These are phyloP conservation scores for Dryas integrifolia DNA, from an alignment of 331 rosid genomes.

Conservation along the genomic window DNA sequence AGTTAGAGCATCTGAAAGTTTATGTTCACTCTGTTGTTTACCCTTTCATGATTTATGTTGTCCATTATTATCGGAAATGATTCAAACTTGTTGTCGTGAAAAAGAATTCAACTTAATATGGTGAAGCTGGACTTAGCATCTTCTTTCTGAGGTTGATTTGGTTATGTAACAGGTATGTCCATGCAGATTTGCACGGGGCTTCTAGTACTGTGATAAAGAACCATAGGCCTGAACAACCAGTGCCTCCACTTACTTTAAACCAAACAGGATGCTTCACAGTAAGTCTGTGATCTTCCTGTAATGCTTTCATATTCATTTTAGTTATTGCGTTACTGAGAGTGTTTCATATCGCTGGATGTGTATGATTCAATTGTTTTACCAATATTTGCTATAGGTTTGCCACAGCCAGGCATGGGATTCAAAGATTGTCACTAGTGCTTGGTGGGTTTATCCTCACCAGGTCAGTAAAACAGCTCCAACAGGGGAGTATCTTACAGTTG, in stretches of 20 bases:
- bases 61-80: background rate
- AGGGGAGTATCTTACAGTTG: conserved; percentile 96
- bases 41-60: background rate
- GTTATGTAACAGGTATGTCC: conserved; percentile 68
- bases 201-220: conserved; percentile 90
- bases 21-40: background rate
- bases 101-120: background rate
- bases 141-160: conserved; percentile 36
- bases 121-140: conserved; percentile 12
- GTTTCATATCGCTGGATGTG: conserved; percentile 22
- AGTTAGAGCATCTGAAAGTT: background rate
- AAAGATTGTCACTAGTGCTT: conserved; percentile 96
- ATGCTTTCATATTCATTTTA: conserved; percentile 20
- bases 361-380: conserved; percentile 12
- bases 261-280: conserved; percentile 99
- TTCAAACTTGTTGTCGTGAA: background rate
- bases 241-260: conserved; percentile 88
- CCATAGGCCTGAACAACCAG: conserved; percentile 82
- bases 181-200: conserved; percentile 98
- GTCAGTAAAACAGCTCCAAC: conserved; percentile 99
- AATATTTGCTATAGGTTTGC: conserved; percentile 68
- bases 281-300: conserved; percentile 33
- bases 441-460: conserved; percentile 99
- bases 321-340: conserved; percentile 26
- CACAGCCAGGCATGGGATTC: conserved; percentile 99